Percentiles rank a stretch among this genome's conserved stretches.
Evolutionary conservation across 2,329 filamentous ascomycete genomes (phyloP).

Genomic region (Elsinoe batatas): DNA sequence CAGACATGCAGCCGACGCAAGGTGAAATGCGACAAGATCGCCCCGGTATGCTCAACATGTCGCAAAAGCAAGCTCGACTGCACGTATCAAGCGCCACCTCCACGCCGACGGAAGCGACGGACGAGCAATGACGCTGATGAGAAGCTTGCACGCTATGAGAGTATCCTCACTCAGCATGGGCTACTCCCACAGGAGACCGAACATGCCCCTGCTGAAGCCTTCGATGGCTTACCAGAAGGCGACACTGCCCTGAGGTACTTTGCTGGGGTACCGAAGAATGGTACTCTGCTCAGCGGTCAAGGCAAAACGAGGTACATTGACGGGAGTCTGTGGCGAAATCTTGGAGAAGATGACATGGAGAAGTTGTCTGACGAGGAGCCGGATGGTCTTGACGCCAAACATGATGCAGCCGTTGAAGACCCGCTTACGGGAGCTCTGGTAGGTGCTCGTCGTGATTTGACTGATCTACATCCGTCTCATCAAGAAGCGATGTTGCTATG

Average conservation of each 20-base stretch:
- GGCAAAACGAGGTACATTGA: conserved; percentile 37
- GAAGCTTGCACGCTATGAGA: conserved; percentile 32
- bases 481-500: conserved; percentile 21
- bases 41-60: conserved; percentile 28
- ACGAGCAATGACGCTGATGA: conserved; percentile 27
- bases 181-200: conserved; percentile 20
- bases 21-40: conserved; percentile 31
- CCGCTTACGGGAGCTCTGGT: conserved; percentile 23
- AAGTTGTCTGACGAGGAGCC: conserved; percentile 20
- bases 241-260: not conserved
- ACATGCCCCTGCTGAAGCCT: not conserved
- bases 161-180: conserved; percentile 29
- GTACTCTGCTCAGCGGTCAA: conserved; percentile 21
- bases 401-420: conserved; percentile 14
- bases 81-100: conserved; percentile 32
- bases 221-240: not conserved
- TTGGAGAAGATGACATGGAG: conserved; percentile 22
- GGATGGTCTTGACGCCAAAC: conserved; percentile 19
- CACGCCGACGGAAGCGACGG: conserved; percentile 32
- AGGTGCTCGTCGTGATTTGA: conserved; percentile 12
- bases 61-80: conserved; percentile 29
- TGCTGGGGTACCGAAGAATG: conserved; percentile 12
- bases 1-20: conserved; percentile 30
- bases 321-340: conserved; percentile 25
- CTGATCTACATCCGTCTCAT: conserved; percentile 3